Base-by-base conservation (phyloP, 2,329 filamentous ascomycete species). In the Diaporthe ilicicola region DNA sequence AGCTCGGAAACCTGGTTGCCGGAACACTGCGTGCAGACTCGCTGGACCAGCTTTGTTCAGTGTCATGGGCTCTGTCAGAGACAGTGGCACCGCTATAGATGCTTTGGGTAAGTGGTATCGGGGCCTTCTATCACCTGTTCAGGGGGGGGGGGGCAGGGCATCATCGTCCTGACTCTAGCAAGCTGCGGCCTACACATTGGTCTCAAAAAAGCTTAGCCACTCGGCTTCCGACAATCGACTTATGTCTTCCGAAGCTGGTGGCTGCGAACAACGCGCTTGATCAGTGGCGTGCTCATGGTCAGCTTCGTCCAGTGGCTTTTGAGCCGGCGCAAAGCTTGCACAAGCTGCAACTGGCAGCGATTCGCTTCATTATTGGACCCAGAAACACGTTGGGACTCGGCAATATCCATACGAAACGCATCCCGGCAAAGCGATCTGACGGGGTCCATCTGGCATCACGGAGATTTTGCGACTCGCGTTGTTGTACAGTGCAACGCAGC, bases 391-490 rank as follows among this genome's bases (percentile, higher is more conserved):
- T 56, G 51, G 53, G 39, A 59, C 65, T 68, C 34, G 65, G 53
- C 54, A 68, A 68, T 59, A 59, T 53, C 48, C 64, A 51, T 22
- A 44, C 65, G 65, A 68, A 46, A 48, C 51, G 32, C 42, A 59
- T 56, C 53, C 65, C 46, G 34, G 65, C 51, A 59, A 56, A 69
- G 56, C 42, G 56, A 73, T 66, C 56, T 73, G 68, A 67, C 68
- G 67, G 64, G 42, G 54, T 64, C 44, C 37, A 71, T 73, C 69
- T 71, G 71, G 54, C 68, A 71, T 65, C 46, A 55, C 71, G 71
- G 69, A 73, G 64, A 71, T 69, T 68, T 73, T 68, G 56, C 71
- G 64, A 73, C 51, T 71, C 65, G 64, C 27, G 42, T 71, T 51
- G 67, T 72, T 51, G 67, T 72, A 70, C 71, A 72, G 68, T 67